Percentiles rank a stretch among this genome's conserved stretches.
Conservation (phyloP, 192 early-diverging fungal species). For the Mortierella alpina region DNA sequence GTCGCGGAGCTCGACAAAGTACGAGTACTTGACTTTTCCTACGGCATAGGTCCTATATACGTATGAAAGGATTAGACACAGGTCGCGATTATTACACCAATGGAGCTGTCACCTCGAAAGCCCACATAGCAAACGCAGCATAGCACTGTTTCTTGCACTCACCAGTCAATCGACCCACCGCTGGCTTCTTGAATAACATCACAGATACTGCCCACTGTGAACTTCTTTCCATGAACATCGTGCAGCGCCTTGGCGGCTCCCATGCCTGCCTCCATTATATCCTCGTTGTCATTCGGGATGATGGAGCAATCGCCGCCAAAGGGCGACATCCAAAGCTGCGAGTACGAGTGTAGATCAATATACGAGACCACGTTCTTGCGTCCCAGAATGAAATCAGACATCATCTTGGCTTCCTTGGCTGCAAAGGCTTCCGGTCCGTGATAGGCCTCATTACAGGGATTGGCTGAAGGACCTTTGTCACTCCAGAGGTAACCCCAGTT, state of each 20-base stretch:
- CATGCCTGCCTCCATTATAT: conserved; percentile 49
- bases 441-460: conserved; percentile 59
- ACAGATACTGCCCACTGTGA: conserved; percentile 55
- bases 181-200: conserved; percentile 52
- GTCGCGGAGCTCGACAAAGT: conserved; percentile 59
- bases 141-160: neutral
- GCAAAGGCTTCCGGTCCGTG: conserved; percentile 52
- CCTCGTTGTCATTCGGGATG: conserved; percentile 49
- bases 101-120: neutral
- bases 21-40: conserved; percentile 58
- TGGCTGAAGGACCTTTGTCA: conserved; percentile 22
- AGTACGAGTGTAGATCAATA: conserved; percentile 59
- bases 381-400: conserved; percentile 50
- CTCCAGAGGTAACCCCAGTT: conserved; percentile 56
- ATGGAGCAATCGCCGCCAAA: conserved; percentile 52
- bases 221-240: conserved; percentile 51
- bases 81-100: neutral
- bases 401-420: conserved; percentile 50
- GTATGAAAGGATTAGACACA: too few species aligned
- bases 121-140: neutral
- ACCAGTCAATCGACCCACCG: conserved; percentile 53
- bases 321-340: conserved; percentile 67
- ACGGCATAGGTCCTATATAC: conserved; percentile 51
- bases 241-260: conserved; percentile 50
- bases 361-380: conserved; percentile 47